These are phyloP conservation scores for Mortierella alpina DNA, from an alignment of 192 early-diverging fungal genomes.

Conservation along the genomic window DNA sequence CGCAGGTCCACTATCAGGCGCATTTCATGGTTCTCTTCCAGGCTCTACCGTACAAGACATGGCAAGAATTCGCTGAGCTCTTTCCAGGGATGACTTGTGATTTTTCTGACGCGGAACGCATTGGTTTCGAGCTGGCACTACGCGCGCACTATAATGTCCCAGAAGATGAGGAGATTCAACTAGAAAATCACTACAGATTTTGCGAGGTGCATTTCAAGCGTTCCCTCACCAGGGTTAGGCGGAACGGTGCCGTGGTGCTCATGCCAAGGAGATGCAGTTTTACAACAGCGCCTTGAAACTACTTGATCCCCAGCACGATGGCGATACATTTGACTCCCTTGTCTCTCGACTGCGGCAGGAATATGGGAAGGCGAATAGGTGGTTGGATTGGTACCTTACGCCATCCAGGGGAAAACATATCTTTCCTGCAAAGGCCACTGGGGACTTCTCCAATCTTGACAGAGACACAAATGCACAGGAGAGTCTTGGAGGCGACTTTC, in stretches of 20 bases:
- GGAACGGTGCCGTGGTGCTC: background rate
- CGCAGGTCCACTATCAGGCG: background rate
- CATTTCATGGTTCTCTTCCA: slow-evolving; percentile 15
- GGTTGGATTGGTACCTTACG: slow-evolving; percentile 6
- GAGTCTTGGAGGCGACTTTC: slow-evolving; percentile 10
- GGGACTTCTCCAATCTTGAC: background rate
- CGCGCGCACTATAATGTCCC: background rate
- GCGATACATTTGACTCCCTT: background rate
- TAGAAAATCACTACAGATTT: background rate
- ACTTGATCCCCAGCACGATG: background rate
- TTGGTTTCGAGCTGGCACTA: slow-evolving; percentile 12
- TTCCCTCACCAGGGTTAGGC: background rate
- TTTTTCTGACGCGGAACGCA: slow-evolving; percentile 18
- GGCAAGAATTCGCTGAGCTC: background rate
- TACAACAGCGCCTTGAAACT: background rate
- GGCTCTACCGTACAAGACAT: background rate
- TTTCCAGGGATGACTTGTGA: slow-evolving; percentile 20
- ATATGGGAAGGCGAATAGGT: background rate
- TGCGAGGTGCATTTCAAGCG: slow-evolving; percentile 15
- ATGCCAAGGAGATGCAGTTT: background rate
- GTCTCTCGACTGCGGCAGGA: background rate
- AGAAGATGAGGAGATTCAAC: background rate
- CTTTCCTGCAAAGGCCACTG: background rate
- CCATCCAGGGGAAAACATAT: slow-evolving; percentile 4
- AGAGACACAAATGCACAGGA: slow-evolving; percentile 15